phyloP scores from a whole-genome alignment of 2,329 filamentous ascomycete species.

The Ophiostoma piceae region DNA sequence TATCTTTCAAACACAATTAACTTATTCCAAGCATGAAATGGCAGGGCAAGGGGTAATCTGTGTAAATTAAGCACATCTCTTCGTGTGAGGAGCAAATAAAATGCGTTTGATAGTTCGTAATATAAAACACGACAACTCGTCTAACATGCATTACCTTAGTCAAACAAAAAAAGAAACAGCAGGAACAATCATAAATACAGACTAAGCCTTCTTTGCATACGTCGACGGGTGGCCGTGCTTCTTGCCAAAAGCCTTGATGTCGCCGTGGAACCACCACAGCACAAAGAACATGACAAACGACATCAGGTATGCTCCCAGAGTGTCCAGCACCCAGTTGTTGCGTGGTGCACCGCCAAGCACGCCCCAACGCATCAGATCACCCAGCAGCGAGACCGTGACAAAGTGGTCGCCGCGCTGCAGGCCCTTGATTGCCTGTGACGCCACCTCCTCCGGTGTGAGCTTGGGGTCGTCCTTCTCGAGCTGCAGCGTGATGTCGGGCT shows the following conservation, averaged over 20 bases:
- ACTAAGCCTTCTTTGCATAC: conserved; percentile 30
- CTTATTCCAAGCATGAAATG: too few relatives aligned
- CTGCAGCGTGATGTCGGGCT: conserved; percentile 72
- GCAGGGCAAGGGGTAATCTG: too few relatives aligned
- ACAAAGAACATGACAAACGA: conserved; percentile 55
- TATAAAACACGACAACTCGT: background rate
- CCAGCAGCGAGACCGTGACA: conserved; percentile 69
- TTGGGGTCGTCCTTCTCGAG: conserved; percentile 78
- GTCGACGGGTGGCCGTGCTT: conserved; percentile 54
- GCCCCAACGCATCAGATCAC: conserved; percentile 63
- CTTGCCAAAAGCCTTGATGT: conserved; percentile 53
- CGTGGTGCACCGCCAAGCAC: conserved; percentile 51
- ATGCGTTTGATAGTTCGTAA: too few relatives aligned
- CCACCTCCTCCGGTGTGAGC: conserved; percentile 74
- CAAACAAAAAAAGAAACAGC: background rate
- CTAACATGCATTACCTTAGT: background rate
- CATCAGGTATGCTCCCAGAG: conserved; percentile 49
- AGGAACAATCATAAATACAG: background rate
- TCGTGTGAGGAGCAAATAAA: too few relatives aligned
- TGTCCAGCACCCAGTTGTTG: conserved; percentile 58
- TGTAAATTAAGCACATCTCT: too few relatives aligned
- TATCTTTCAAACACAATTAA: too few relatives aligned
- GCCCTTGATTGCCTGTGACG: conserved; percentile 61
- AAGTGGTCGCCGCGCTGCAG: conserved; percentile 77
- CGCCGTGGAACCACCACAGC: conserved; percentile 50